Conservation (phyloP, 2,329 filamentous ascomycete genomes). For the Cordyceps militaris region DNA sequence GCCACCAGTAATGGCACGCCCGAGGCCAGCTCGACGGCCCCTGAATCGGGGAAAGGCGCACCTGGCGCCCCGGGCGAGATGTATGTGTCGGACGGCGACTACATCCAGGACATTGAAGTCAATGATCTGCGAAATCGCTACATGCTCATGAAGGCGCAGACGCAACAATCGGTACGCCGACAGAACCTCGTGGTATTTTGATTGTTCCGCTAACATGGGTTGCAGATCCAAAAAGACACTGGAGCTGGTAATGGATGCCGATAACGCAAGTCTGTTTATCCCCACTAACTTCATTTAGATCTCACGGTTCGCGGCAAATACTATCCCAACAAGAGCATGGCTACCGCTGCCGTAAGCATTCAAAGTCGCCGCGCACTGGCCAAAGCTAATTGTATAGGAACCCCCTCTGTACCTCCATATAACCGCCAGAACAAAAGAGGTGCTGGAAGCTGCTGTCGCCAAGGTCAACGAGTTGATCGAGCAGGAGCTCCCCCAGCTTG, state of each 20-base stretch:
- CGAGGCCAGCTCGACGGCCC: constrained; percentile 28
- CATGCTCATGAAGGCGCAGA: constrained; percentile 91
- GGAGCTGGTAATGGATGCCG: constrained; percentile 83
- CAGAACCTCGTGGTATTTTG: not conserved
- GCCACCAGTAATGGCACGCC: constrained; percentile 39
- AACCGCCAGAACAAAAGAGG: constrained; percentile 84
- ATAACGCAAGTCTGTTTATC: constrained; percentile 21
- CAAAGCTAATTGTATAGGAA: constrained; percentile 47
- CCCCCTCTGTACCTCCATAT: constrained; percentile 93
- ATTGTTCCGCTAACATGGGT: not conserved
- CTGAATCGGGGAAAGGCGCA: constrained; percentile 18
- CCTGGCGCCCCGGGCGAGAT: constrained; percentile 69
- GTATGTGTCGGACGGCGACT: constrained; percentile 94
- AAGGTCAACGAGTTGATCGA: constrained; percentile 95
- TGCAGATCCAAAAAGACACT: constrained; percentile 98
- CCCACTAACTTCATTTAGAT: constrained; percentile 57
- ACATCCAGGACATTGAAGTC: constrained; percentile 98
- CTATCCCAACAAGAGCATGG: constrained; percentile 96
- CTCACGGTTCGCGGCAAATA: constrained; percentile 96
- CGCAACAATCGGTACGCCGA: constrained; percentile 98
- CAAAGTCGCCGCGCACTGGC: not conserved
- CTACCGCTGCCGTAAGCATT: constrained; percentile 73
- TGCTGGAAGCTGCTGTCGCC: constrained; percentile 78
- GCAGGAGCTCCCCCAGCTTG: constrained; percentile 88
- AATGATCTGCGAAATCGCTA: constrained; percentile 97